Evolutionary conservation across 495 filamentous ascomycete species (phyloP).

Genomic region (Penicillium tannophilum): DNA sequence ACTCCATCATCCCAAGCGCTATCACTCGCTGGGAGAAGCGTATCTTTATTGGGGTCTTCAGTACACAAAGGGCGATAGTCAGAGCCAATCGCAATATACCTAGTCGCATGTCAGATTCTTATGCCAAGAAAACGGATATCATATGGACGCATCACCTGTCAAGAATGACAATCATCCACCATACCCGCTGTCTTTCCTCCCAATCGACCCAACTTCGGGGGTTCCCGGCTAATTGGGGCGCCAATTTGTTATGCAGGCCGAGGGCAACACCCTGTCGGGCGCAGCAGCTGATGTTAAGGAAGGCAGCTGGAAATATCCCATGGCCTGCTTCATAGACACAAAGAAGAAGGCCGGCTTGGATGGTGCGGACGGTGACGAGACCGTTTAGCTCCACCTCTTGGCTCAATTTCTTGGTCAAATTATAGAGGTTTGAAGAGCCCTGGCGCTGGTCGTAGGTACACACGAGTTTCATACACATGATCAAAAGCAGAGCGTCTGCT

Average conservation of each 20-base stretch:
- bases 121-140: background rate
- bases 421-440: background rate
- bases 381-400: background rate
- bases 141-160: background rate
- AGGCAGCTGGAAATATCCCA: background rate
- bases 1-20: constrained; percentile 1
- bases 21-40: constrained; percentile 2
- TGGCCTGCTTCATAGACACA: constrained; percentile 4
- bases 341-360: constrained; percentile 1
- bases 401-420: background rate
- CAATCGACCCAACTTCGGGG: constrained; percentile 3
- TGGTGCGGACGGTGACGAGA: background rate
- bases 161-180: constrained; percentile 5
- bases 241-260: constrained; percentile 3
- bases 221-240: background rate
- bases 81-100: constrained; percentile 1
- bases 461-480: constrained; percentile 4
- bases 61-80: background rate
- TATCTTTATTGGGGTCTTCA: constrained; percentile 4
- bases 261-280: background rate
- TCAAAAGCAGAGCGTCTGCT: background rate
- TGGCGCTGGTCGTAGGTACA: no score
- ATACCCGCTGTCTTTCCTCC: constrained; percentile 5
- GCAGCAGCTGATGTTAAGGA: background rate
- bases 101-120: background rate